Evolutionary conservation across 75 land plant species (phyloP), one percentile per base, ranked within the genome.

Genomic region (Pseudotsuga menziesii): DNA sequence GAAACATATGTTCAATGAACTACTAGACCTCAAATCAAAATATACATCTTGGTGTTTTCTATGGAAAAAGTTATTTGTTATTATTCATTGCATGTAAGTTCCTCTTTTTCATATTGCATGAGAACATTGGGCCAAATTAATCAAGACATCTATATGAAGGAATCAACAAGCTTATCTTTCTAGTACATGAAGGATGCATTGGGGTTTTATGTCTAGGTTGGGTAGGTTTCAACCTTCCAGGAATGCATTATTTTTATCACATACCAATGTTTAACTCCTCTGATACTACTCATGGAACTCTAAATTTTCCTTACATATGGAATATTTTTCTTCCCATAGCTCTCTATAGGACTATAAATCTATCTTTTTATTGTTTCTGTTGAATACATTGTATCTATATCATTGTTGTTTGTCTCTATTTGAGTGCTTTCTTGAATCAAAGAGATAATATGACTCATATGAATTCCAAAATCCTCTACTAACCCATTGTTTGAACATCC

Each of bases 301-400:
- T 91, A 83, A 77, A 83, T 91, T 63, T 87, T 81, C 63, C 91
- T 88, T 17, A 89, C 91, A 22, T 69, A 82, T 17, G 82, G 84
- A 75, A 73, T 75, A 72, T 74, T 81, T 56, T 56, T 73, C 75
- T 27, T 56, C 26, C 32, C 57, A 25, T 15, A 48, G 20, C 72
- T 78, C 58, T 86, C 85, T 70, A 77, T 86, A 5, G 91, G 89
- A 60, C 85, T 91, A 54, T 81, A 89, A 72, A 88, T 91, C 29
- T 91, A 80, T 57, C 93, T 91, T 77, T 91, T 89, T 76, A 85
- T 89, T 15, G 93, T 91, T 74, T 91, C 91, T n/a, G 91, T 89
- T 20, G 93, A 91, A 76, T 91, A 91, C 89, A 91, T 88, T 3
- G 91, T 89, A 60, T 89, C 91, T 13, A 75, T 86, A 59, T 91